Conservation (phyloP, 805 yeast species). For the Barnettozyma sucrosica region DNA sequence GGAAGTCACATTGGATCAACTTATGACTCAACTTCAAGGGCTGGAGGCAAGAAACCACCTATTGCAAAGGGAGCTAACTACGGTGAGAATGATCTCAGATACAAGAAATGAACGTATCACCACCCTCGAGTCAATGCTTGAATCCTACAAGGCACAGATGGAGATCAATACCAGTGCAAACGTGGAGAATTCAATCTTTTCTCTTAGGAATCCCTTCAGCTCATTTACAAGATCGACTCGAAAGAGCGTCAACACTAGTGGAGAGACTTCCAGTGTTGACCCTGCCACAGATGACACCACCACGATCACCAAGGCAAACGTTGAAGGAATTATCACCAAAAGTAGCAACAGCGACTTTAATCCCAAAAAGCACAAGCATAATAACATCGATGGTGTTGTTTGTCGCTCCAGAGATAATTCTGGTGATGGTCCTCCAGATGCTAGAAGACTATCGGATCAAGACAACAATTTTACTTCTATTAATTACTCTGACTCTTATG, state of each 20-base stretch:
- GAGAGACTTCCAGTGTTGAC: background rate
- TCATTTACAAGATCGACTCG: conserved; percentile 6
- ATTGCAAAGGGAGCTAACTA: conserved; percentile 48
- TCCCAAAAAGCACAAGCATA: background rate
- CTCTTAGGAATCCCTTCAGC: conserved; percentile 16
- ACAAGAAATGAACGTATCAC: conserved; percentile 52
- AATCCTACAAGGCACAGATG: conserved; percentile 38
- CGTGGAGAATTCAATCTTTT: conserved; percentile 11
- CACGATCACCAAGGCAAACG: background rate
- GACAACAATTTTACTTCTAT: background rate
- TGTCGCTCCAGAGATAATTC: background rate
- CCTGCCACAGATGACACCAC: background rate
- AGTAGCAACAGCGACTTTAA: background rate
- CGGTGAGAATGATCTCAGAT: conserved; percentile 51
- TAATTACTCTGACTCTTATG: conserved; percentile 4
- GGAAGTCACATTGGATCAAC: conserved; percentile 52
- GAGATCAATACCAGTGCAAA: conserved; percentile 7
- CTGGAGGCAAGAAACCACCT: conserved; percentile 56
- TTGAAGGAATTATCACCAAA: background rate
- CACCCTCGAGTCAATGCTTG: conserved; percentile 43
- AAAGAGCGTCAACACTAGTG: conserved; percentile 1
- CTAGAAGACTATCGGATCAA: background rate
- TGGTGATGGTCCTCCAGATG: background rate
- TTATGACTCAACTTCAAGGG: conserved; percentile 54
- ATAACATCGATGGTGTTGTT: background rate